A percentile compares a stretch with the other conserved stretches of the same genome.
Conservation (phyloP, 768 basidiomycete species). For the Krasilnikovozyma curviuscula region DNA sequence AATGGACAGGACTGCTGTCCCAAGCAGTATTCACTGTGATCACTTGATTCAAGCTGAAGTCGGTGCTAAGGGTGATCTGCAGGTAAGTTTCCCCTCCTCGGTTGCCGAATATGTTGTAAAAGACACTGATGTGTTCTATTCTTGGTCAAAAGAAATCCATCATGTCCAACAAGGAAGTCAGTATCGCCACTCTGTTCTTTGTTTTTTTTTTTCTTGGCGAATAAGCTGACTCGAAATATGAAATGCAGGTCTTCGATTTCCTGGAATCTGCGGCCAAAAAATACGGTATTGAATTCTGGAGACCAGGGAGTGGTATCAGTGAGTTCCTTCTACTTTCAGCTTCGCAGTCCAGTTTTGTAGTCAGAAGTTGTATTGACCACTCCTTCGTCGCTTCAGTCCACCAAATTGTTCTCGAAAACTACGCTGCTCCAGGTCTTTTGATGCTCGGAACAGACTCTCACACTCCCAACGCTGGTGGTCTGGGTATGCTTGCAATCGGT, state of each 20-base stretch:
- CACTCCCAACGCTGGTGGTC: slow-evolving; percentile 92
- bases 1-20: slow-evolving; percentile 57
- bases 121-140: slow-evolving; percentile 1
- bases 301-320: slow-evolving; percentile 52
- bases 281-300: slow-evolving; percentile 86
- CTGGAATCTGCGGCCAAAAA: slow-evolving; percentile 64
- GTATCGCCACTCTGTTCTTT: too few relatives aligned
- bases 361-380: too few relatives aligned
- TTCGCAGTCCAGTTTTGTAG: too few relatives aligned
- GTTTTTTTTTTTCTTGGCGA: too few relatives aligned
- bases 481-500: slow-evolving; percentile 89
- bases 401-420: slow-evolving; percentile 94
- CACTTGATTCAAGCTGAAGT: slow-evolving; percentile 64
- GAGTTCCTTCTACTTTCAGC: neutral
- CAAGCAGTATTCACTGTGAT: slow-evolving; percentile 71
- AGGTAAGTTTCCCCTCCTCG: slow-evolving; percentile 32
- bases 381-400: too few relatives aligned
- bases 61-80: slow-evolving; percentile 67
- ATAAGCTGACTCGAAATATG: too few relatives aligned
- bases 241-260: slow-evolving; percentile 95
- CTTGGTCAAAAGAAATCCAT: slow-evolving; percentile 61
- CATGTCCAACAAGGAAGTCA: slow-evolving; percentile 74
- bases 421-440: slow-evolving; percentile 40
- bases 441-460: slow-evolving; percentile 54
- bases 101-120: neutral